phyloP scores from a whole-genome alignment of 2,329 filamentous ascomycete genomes.

The Exophiala xenobiotica region DNA sequence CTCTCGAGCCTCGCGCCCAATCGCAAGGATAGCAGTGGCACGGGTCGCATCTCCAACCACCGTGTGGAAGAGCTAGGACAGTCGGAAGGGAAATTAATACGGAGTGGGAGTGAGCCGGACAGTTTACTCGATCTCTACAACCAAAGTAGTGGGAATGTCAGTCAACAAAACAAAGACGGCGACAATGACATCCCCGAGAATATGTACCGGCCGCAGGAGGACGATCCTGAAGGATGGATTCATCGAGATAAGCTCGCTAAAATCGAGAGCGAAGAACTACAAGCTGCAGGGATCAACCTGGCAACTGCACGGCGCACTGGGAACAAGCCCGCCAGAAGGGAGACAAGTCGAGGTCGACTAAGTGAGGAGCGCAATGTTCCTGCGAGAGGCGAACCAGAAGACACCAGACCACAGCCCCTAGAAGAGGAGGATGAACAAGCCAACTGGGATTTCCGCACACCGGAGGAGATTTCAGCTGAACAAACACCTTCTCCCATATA shows the following conservation, averaged over 20 bases:
- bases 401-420: constrained; percentile 37
- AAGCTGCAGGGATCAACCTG: constrained; percentile 47
- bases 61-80: constrained; percentile 36
- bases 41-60: constrained; percentile 16
- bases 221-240: constrained; percentile 47
- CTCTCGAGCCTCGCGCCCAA: constrained; percentile 24
- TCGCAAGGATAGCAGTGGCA: constrained; percentile 23
- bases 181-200: constrained; percentile 32
- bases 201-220: constrained; percentile 33
- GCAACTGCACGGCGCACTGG: constrained; percentile 40
- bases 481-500: constrained; percentile 49
- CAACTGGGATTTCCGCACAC: constrained; percentile 70
- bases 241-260: constrained; percentile 52
- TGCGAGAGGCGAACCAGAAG: constrained; percentile 38
- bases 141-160: constrained; percentile 28
- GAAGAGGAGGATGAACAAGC: constrained; percentile 49
- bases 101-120: constrained; percentile 41
- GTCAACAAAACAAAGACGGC: constrained; percentile 22
- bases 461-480: constrained; percentile 70
- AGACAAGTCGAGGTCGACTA: constrained; percentile 40
- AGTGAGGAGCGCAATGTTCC: constrained; percentile 32
- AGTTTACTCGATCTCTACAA: constrained; percentile 40
- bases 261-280: constrained; percentile 52
- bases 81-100: constrained; percentile 33
- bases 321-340: constrained; percentile 38